Percentiles rank a stretch among this genome's conserved stretches.
phyloP scores from a whole-genome alignment of 2,329 filamentous ascomycete genomes.

The Leptosphaerulina australis region DNA sequence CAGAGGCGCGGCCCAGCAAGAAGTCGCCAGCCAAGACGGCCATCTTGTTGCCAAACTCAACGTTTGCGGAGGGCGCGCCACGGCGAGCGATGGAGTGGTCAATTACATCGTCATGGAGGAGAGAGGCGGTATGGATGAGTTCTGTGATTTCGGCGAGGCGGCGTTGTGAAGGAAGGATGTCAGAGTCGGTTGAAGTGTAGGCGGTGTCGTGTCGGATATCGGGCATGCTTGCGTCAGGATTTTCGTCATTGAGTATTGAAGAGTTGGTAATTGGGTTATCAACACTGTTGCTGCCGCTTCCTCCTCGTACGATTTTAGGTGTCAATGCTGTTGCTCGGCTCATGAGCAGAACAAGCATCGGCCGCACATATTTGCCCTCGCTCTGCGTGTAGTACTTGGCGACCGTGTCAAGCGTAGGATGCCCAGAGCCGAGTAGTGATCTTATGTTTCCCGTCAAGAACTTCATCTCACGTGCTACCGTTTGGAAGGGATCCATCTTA shows the following conservation, averaged over 20 bases:
- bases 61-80: constrained; percentile 84
- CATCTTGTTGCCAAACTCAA: constrained; percentile 99
- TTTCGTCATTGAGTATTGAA: constrained; percentile 75
- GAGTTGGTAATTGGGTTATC: constrained; percentile 66
- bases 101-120: constrained; percentile 98
- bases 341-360: constrained; percentile 95
- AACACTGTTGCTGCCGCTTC: constrained; percentile 44
- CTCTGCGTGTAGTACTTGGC: constrained; percentile 98
- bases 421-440: constrained; percentile 89
- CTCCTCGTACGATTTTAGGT: constrained; percentile 57
- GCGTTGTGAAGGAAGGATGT: constrained; percentile 90
- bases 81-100: constrained; percentile 88
- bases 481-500: constrained; percentile 83
- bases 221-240: constrained; percentile 60
- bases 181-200: constrained; percentile 56
- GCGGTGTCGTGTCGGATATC: constrained; percentile 56
- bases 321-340: constrained; percentile 87
- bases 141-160: constrained; percentile 96
- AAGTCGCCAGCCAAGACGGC: constrained; percentile 98
- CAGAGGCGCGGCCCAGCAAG: constrained; percentile 87
- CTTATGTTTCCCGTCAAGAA: constrained; percentile 92
- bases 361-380: constrained; percentile 95
- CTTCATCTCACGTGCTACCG: constrained; percentile 96
- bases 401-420: constrained; percentile 90
- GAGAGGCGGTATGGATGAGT: constrained; percentile 93